These are phyloP conservation scores for Fusarium pseudoanthophilum DNA, from an alignment of 2,329 filamentous ascomycete genomes.

Conservation along the genomic window DNA sequence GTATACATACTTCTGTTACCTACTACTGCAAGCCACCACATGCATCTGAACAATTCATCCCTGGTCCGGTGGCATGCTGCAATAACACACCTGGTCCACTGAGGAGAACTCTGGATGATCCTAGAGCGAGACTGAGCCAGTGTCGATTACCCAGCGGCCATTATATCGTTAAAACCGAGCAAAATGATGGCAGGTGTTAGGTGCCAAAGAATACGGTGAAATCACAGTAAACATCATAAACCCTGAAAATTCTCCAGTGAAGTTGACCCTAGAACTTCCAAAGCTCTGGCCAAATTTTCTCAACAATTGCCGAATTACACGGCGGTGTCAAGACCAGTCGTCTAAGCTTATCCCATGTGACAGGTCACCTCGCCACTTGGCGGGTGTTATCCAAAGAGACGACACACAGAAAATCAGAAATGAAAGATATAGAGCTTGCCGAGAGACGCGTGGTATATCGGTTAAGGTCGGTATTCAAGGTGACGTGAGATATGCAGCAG, in stretches of 20 bases:
- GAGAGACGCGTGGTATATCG: conserved; percentile 12
- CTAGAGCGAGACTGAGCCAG: background rate
- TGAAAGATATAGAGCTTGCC: conserved; percentile 8
- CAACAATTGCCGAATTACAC: background rate
- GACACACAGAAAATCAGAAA: background rate
- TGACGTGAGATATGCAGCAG: background rate
- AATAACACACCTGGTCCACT: conserved; percentile 17
- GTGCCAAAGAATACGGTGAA: background rate
- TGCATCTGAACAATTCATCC: conserved; percentile 15
- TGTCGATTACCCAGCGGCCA: background rate
- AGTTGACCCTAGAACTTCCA: background rate
- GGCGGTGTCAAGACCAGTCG: background rate
- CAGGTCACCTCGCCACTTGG: conserved; percentile 31
- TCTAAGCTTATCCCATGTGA: conserved; percentile 11
- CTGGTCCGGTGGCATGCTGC: conserved; percentile 9
- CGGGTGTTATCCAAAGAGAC: background rate
- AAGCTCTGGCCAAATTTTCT: background rate
- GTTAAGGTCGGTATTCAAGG: background rate
- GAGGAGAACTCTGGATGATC: background rate
- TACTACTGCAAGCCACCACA: conserved; percentile 42
- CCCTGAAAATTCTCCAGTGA: background rate
- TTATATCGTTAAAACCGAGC: background rate
- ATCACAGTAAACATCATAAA: background rate
- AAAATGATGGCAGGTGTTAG: background rate
- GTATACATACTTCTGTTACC: conserved; percentile 8